phyloP scores from a whole-genome alignment of 2,329 filamentous ascomycete genomes.

The Chaetothyriales sp. region DNA sequence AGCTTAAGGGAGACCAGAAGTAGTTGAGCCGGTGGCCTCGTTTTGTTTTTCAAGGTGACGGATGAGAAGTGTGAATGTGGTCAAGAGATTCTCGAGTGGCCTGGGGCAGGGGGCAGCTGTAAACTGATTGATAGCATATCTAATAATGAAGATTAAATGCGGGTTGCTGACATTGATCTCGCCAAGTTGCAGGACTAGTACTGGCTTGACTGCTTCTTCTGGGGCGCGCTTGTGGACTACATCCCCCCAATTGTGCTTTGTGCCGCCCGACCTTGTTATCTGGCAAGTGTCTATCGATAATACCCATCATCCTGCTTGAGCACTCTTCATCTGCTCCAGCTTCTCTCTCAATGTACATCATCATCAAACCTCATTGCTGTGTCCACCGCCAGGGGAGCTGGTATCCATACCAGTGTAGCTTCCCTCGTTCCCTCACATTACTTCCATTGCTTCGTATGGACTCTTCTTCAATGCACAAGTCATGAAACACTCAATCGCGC shows the following conservation, averaged over 20 bases:
- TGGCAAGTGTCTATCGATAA: not conserved
- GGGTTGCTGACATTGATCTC: too few species aligned
- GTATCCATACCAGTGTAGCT: not conserved
- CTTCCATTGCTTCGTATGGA: not conserved
- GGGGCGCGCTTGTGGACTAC: not conserved
- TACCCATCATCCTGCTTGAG: not conserved
- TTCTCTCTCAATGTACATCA: not conserved
- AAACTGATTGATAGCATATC: not conserved
- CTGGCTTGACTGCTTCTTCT: too few species aligned
- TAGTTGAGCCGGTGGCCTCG: not conserved
- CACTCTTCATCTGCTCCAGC: not conserved
- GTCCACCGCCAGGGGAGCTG: not conserved
- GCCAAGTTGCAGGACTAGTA: too few species aligned
- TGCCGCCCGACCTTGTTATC: not conserved
- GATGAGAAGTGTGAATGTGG: not conserved
- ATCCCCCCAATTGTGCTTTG: not conserved
- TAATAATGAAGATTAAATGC: not conserved
- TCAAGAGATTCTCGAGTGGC: not conserved
- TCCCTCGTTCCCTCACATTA: not conserved
- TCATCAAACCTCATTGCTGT: not conserved
- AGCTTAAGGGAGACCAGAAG: constrained; percentile 14
- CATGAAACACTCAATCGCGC: not conserved
- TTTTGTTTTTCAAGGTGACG: too few species aligned
- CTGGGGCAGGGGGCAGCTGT: not conserved
- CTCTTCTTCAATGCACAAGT: not conserved